Evolutionary conservation across 352 stramenopile genomes (phyloP), one percentile per base, ranked within the genome.

Genomic region (Blastocystis sp.): DNA sequence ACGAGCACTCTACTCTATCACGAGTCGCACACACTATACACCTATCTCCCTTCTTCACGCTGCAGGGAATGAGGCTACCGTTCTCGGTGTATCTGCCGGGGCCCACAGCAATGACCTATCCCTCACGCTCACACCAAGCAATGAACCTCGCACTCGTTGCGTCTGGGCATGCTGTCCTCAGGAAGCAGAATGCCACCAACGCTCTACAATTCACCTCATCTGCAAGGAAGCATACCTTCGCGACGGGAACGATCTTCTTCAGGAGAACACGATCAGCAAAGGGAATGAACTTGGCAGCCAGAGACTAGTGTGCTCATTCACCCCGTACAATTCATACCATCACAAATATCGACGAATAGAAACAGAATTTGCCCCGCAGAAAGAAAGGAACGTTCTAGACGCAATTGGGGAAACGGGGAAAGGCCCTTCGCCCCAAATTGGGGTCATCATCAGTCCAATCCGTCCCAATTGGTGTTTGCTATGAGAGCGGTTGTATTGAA

Each of bases 211-310:
- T 76, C 5, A 88, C 45, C 48, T 9, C 52, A 17, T 45, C 19
- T 56, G 56, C n/a, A 65, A 62, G 21, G 64, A 3, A 59, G 10
- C 40, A 53, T 38, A 86, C 84, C 60, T 90, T 90, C 17, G 88
- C 84, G n/a, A 69, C 52, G 17, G 80, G 80, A 45, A 81, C 21
- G 43, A 90, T 79, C 43, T 89, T 71, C 62, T 89, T 90, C 10
- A 90, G 56, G 5, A 90, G 48, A 77, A 90, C 40, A 60, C 88
- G 74, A 67, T 90, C 88, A 89, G 88, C 88, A 79, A 90, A 86
- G 23, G 88, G 88, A 88, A 90, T 62, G 40, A 90, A 79, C 78
- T 71, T 90, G 21, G 76, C 66, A 52, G 52, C 78, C 40, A 28
- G 11, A 88, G 78, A 88, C 78, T 88, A 88, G 48, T 7, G 48